Evolutionary conservation across 345 rosid species (phyloP), one percentile per base, ranked within the genome.

Genomic region (Balakata baccata): DNA sequence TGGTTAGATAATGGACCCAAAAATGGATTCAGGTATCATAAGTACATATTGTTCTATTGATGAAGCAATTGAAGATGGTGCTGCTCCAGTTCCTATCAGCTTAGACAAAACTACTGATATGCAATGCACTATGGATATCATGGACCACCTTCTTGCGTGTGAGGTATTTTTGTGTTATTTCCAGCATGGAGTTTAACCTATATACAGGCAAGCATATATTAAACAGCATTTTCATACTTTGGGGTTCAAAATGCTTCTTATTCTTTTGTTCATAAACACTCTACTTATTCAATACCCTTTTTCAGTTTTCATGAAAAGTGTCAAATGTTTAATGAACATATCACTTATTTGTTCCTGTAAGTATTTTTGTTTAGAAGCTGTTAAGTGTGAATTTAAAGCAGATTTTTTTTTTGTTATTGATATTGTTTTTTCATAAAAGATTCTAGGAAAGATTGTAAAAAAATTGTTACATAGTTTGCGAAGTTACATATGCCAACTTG

Each of bases 11-110:
- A 96, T 96, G 99, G 98, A 96, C 84, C 99, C 97, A 45, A 96
- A 96, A 85, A 96, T 96, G 99, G 98, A 93, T 81, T 91, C 99
- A 0, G 98, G 98, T 59, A 91, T 96, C 78, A 85, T 93, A 51
- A 78, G 84, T 84, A 82, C 83, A 68, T 93, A 90, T 75, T 89
- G 80, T 82, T 91, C 99, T 56, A 78, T 91, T 77, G 96, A 96
- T 74, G 99, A 96, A 83, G 99, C 99, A 69, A 86, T 96, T 4
- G 96, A 93, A 80, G 83, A 84, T 72, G 98, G 96, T 76, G 90
- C 82, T 70, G 96, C 98, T 43, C 97, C 98, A 0, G 64, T 93
- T 74, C 99, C 98, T 43, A 64, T 93, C 56, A 91, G 91, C 74
- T 70, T 66, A 65, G 88, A 91, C 75, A 86, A 79, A 77, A 89